These are phyloP conservation scores for Aspergillus sp. DNA, from an alignment of 2,329 filamentous ascomycete genomes.

Conservation along the genomic window DNA sequence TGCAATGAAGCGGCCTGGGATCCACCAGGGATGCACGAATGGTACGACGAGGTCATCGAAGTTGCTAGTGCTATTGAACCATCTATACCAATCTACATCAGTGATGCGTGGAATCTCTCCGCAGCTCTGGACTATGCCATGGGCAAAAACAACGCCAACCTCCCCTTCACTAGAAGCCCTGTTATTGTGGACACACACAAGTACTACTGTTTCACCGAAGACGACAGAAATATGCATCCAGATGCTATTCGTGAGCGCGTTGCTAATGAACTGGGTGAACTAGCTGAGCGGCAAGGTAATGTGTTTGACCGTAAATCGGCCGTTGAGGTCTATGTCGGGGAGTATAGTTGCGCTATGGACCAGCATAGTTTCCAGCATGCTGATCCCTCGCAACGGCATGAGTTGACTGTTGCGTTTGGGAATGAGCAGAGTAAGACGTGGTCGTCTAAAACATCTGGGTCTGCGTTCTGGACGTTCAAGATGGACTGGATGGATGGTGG, in stretches of 20 bases:
- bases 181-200: slow-evolving; percentile 54
- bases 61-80: slow-evolving; percentile 44
- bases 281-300: too few species aligned
- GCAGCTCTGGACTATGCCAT: slow-evolving; percentile 41
- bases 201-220: slow-evolving; percentile 51
- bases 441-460: slow-evolving; percentile 45
- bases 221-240: slow-evolving; percentile 4
- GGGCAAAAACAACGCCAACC: slow-evolving; percentile 30
- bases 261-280: too few species aligned
- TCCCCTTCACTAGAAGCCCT: slow-evolving; percentile 30
- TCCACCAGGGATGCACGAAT: slow-evolving; percentile 49
- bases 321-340: too few species aligned
- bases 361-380: too few species aligned
- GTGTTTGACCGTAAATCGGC: too few species aligned
- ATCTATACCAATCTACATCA: slow-evolving; percentile 51
- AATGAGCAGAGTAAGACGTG: slow-evolving; percentile 21
- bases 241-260: too few species aligned
- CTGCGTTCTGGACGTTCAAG: slow-evolving; percentile 44
- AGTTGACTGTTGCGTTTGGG: too few species aligned
- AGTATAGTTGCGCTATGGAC: too few species aligned
- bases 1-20: slow-evolving; percentile 51
- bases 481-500: background rate
- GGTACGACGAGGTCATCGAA: slow-evolving; percentile 48
- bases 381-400: too few species aligned
- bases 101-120: slow-evolving; percentile 51